These are phyloP conservation scores for Paramecium biaurelia DNA, from an alignment of 73 alveolate genomes.

Conservation along the genomic window DNA sequence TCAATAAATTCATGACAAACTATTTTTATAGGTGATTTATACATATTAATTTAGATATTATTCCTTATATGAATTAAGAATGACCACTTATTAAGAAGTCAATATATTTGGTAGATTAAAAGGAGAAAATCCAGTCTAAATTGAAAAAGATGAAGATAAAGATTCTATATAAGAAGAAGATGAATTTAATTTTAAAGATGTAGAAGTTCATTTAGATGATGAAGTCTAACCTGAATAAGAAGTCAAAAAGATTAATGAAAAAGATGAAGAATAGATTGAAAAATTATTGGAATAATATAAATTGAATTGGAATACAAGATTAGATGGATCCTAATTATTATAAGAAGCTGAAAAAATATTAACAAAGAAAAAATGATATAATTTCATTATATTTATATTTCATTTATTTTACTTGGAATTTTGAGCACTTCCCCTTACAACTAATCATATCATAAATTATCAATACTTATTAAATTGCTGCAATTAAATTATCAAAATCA, in stretches of 20 bases:
- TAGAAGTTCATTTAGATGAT: background rate
- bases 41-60: background rate
- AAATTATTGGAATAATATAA: background rate
- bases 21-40: conserved; percentile 12
- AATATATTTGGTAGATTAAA: conserved; percentile 28
- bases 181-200: conserved; percentile 25
- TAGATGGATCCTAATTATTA: background rate
- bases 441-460: background rate
- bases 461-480: background rate
- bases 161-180: conserved; percentile 4
- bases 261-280: conserved; percentile 46
- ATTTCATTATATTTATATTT: background rate
- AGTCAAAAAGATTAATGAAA: background rate
- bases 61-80: conserved; percentile 44
- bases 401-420: background rate
- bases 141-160: conserved; percentile 1
- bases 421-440: background rate
- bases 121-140: background rate
- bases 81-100: conserved; percentile 47
- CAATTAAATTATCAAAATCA: background rate
- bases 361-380: conserved; percentile 27
- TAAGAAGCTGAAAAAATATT: conserved; percentile 24
- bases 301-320: conserved; percentile 17
- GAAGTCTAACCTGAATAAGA: background rate
- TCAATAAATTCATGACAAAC: background rate